Base-by-base conservation (phyloP, 2,329 filamentous ascomycete genomes). In the Beauveria pseudobassiana region DNA sequence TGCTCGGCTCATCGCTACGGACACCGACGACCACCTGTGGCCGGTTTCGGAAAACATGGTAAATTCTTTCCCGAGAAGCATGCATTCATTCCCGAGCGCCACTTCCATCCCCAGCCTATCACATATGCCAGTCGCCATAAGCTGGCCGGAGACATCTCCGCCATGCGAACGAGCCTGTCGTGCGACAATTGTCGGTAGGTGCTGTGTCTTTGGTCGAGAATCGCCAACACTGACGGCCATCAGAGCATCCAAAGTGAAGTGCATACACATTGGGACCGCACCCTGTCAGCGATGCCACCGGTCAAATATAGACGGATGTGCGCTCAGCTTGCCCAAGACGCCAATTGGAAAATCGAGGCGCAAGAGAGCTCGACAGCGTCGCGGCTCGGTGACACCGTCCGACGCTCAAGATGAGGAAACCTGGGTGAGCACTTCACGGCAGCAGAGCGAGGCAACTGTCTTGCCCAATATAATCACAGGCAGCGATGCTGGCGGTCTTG, bases 181-280 rank as follows among this genome's bases (percentile, higher is more conserved):
- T 74, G 72, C 64, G 72, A 74, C 40, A 64, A 65, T 40, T 74
- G 73, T 58, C 66, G 73, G 73, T 73, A 63, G 64, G 69, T 65
- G 28, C 8, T 18, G 18, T 22, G 5, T 9, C 49, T 22, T n/a
- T 5, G 1, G 8, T 18, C 43, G 18, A 10, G 2, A 38, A 18
- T 18, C 8, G 18, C 30, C 43, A n/a, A 22, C 3, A n/a, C n/a
- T 50, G 51, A 54, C 14, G 5, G 18, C n/a, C 18, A 14, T 20
- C 24, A 75, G 73, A 24, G 68, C 66, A 54, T 73, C 71, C 48
- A 75, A 75, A 52, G 65, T 74, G 16, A 75, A 75, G 51, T 75
- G 73, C 56, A 65, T 72, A 14, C 71, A 74, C 61, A 52, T 63
- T 5, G 73, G 73, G 24, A 64, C 38, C 3, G 60, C 71, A 20